Conservation (phyloP, 345 rosid genomes). For the Melaleuca quinquenervia region DNA sequence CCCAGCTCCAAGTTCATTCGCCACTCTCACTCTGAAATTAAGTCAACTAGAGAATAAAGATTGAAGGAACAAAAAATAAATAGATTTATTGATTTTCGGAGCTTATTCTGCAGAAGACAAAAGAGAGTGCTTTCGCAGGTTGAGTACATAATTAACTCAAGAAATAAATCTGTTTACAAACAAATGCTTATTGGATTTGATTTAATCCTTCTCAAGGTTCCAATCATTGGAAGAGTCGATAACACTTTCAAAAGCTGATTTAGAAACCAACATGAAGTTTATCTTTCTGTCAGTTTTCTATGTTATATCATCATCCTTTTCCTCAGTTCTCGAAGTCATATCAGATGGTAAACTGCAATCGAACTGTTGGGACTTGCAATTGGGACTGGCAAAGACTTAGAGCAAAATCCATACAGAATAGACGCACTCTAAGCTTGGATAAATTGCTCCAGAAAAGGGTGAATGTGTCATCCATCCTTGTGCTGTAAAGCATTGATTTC, state of each 20-base stretch:
- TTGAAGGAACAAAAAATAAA: not conserved
- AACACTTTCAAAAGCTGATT: not conserved
- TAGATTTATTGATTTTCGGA: not conserved
- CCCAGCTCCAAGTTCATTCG: constrained; percentile 33
- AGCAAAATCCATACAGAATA: not conserved
- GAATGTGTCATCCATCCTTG: not conserved
- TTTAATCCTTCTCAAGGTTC: not conserved
- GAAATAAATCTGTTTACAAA: not conserved
- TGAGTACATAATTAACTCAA: not conserved
- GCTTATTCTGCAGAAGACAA: not conserved
- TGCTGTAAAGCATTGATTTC: not conserved
- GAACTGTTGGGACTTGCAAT: not conserved
- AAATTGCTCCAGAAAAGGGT: not conserved
- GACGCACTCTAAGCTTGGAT: not conserved
- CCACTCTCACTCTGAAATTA: constrained; percentile 23
- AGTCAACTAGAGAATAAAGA: not conserved
- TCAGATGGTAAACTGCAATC: not conserved
- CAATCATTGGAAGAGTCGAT: not conserved
- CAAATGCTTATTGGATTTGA: not conserved
- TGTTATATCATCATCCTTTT: not conserved
- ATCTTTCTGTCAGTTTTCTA: not conserved
- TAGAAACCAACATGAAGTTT: not conserved
- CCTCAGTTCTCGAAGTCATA: not conserved
- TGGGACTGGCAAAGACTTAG: not conserved
- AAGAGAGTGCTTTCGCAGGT: not conserved